Base-by-base conservation (phyloP, 1,139 yeast species). In the Suhomyces choctaworum region DNA sequence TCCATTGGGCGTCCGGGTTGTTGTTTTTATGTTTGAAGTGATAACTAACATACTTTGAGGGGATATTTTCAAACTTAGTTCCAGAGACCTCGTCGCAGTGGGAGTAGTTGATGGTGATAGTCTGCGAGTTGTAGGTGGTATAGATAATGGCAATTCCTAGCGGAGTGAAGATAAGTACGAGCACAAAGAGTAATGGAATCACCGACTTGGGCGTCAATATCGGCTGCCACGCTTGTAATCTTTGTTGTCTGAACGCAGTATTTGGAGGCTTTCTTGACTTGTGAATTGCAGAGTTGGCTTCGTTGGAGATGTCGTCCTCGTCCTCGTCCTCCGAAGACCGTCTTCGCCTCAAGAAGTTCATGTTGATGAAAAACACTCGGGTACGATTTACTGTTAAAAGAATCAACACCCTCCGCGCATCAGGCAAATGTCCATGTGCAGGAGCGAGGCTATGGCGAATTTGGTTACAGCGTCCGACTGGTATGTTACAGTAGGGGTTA, bases 171-270 rank as follows among this genome's bases (percentile, higher is more conserved):
- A 84, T 70, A n/a, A 81, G 61, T 0, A 85, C 83, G 21, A 80
- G 56, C 17, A 82, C 44, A 14, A 82, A 63, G 25, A 84, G 61
- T 20, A 83, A 60, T 4, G 92, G 92, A 16, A 84, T 68, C 35
- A 83, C 89, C n/a, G 84, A 74, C 46, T 76, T 80, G 3, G 92
- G 90, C 1, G 89, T 80, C 38, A 84, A 68, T 30, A 83, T 81
- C 0, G 92, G 92, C 58, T 84, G 92, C 92, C 92, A 84, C 40
- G 92, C 83, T 53, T 82, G 82, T 36, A 70, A 57, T 40, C 75
- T 43, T 50, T 70, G 76, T 52, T 84, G 94, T 51, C 90, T 73
- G 52, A 84, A 84, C 2, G 92, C 92, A 3, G 92, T 84, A 54
- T 84, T 85, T 51, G 80, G 82, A 9, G 85, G 89, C 51, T 80